These are phyloP conservation scores for Leccinum variabile DNA, from an alignment of 1,284 basidiomycete genomes.

Conservation along the genomic window DNA sequence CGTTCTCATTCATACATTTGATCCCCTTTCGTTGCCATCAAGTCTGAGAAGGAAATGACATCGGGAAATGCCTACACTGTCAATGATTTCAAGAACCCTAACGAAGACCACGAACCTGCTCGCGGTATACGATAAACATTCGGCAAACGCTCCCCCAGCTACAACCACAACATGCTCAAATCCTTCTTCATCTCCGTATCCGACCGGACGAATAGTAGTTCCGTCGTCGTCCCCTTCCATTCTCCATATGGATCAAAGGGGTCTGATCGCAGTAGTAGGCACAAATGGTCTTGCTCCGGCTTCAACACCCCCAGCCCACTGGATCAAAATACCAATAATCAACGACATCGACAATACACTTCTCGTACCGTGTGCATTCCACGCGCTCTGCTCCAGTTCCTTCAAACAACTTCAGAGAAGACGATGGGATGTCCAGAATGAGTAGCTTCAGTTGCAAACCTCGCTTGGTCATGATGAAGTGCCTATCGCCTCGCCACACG, in stretches of 20 bases:
- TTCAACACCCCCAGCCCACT: conserved; percentile 26
- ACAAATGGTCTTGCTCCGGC: conserved; percentile 32
- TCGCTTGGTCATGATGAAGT: conserved; percentile 36
- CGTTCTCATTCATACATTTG: background rate
- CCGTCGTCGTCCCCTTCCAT: conserved; percentile 26
- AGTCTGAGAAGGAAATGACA: background rate
- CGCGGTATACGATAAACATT: background rate
- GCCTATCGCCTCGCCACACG: conserved; percentile 29
- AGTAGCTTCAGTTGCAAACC: conserved; percentile 33
- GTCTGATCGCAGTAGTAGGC: conserved; percentile 29
- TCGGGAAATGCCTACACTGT: too few species aligned
- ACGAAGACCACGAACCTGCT: background rate
- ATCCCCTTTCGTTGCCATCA: background rate
- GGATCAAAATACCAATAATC: conserved; percentile 37
- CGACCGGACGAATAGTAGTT: conserved; percentile 28
- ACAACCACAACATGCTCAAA: conserved; percentile 29
- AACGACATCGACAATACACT: conserved; percentile 31
- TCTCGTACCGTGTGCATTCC: conserved; percentile 22
- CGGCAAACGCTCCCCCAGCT: background rate
- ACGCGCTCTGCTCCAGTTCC: conserved; percentile 6
- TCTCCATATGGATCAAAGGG: conserved; percentile 34
- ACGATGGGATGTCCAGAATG: conserved; percentile 26
- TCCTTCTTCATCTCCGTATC: conserved; percentile 21
- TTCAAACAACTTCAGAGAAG: conserved; percentile 21
- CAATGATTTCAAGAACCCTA: background rate